These are phyloP conservation scores for Pyrenophora tritici-repentis DNA, from an alignment of 2,329 filamentous ascomycete species.

Conservation along the genomic window DNA sequence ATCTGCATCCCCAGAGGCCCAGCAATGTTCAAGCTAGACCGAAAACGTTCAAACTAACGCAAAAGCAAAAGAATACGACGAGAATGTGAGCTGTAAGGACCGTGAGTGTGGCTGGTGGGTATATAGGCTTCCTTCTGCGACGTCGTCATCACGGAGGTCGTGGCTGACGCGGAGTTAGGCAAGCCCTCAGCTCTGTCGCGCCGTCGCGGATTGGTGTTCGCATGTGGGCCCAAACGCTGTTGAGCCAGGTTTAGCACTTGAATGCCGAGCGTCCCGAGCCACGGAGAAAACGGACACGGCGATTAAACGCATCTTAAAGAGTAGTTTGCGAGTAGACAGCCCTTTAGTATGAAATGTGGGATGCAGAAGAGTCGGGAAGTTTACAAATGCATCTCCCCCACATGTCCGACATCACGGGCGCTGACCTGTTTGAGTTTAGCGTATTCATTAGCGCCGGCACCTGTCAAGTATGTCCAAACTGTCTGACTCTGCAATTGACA, in stretches of 20 bases:
- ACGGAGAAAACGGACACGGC: background rate
- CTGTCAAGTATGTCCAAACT: too few relatives aligned
- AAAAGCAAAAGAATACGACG: background rate
- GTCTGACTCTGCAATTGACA: background rate
- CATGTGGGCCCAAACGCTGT: conserved; percentile 15
- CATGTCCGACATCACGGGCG: background rate
- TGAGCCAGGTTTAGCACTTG: conserved; percentile 14
- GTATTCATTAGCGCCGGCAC: background rate
- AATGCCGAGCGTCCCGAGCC: conserved; percentile 23
- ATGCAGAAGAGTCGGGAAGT: background rate
- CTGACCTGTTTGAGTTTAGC: background rate
- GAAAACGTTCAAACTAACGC: background rate
- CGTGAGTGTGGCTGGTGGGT: conserved; percentile 19
- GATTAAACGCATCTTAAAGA: background rate
- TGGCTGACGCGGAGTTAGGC: conserved; percentile 11
- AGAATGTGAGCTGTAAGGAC: background rate
- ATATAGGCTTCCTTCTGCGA: conserved; percentile 11
- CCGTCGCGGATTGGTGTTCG: conserved; percentile 21
- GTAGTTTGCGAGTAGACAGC: background rate
- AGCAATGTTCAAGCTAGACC: too few relatives aligned
- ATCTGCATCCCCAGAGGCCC: conserved; percentile 21
- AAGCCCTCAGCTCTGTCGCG: conserved; percentile 19
- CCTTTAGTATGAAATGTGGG: background rate
- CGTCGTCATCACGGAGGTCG: conserved; percentile 11
- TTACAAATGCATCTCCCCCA: background rate